Conservation (phyloP, 441 rosid species). For the Daphne laureola region DNA sequence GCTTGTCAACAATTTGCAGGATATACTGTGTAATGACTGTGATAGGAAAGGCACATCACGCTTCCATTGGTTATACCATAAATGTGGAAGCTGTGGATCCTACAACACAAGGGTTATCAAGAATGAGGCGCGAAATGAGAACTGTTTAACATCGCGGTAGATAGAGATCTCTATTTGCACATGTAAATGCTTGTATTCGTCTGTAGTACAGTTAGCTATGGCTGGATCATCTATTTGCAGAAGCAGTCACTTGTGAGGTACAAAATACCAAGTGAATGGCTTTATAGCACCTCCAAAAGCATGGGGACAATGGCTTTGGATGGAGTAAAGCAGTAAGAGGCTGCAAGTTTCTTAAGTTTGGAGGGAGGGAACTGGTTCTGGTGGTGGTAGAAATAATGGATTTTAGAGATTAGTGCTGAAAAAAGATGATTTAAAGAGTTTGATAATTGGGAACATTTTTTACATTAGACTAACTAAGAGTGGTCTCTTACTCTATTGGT, state of each 20-base stretch:
- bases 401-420: too few relatives aligned
- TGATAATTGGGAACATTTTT: too few relatives aligned
- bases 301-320: constrained; percentile 3
- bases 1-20: constrained; percentile 31
- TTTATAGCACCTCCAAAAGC: neutral
- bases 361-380: too few relatives aligned
- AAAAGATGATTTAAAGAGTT: too few relatives aligned
- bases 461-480: too few relatives aligned
- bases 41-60: constrained; percentile 58
- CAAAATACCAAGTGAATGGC: too few relatives aligned
- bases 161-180: constrained; percentile 13
- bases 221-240: too few relatives aligned
- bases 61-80: constrained; percentile 96
- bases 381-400: too few relatives aligned
- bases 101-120: constrained; percentile 87
- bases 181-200: constrained; percentile 21
- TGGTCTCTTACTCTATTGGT: too few relatives aligned
- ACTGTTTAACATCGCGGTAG: constrained; percentile 26
- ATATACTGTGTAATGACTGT: constrained; percentile 85
- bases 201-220: neutral
- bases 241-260: too few relatives aligned
- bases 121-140: constrained; percentile 26
- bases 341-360: neutral
- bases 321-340: constrained; percentile 5
- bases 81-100: constrained; percentile 71